Percentiles rank a stretch among this genome's conserved stretches.
Evolutionary conservation across 495 filamentous ascomycete genomes (phyloP).

Genomic region (Penicillium diatomitis): DNA sequence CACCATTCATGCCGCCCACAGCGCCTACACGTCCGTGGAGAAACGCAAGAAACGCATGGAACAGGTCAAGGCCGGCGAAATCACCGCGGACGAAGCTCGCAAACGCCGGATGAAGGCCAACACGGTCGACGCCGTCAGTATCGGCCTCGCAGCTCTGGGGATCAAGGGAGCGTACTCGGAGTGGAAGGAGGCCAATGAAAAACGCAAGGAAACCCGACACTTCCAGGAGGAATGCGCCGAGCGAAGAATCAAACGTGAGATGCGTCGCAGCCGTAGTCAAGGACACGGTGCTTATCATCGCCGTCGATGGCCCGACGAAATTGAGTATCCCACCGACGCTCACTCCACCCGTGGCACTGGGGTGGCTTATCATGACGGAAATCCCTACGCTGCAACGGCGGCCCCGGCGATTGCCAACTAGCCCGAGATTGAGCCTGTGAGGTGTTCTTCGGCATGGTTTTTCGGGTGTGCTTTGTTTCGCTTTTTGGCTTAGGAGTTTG

Average conservation of each 20-base stretch:
- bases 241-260: conserved; percentile 27
- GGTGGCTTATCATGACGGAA: conserved; percentile 8
- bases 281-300: neutral
- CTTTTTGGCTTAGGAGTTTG: too few relatives aligned
- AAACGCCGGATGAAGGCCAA: conserved; percentile 67
- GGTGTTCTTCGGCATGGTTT: too few relatives aligned
- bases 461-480: too few relatives aligned
- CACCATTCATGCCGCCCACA: conserved; percentile 81
- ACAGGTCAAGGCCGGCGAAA: conserved; percentile 62
- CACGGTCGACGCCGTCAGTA: conserved; percentile 63
- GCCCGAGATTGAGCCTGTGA: neutral
- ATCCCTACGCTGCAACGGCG: conserved; percentile 7
- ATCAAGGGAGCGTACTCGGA: conserved; percentile 75
- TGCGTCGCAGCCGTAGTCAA: conserved; percentile 12
- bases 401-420: conserved; percentile 8
- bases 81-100: conserved; percentile 63
- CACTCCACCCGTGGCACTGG: neutral
- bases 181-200: conserved; percentile 58
- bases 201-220: conserved; percentile 43
- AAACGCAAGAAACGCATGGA: conserved; percentile 61
- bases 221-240: conserved; percentile 42
- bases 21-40: conserved; percentile 66
- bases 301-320: conserved; percentile 21
- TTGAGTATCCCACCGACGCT: conserved; percentile 9
- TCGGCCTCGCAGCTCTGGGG: conserved; percentile 78